Percentiles rank a stretch among this genome's conserved stretches.
phyloP scores from a whole-genome alignment of 345 rosid genomes.

The Sonneratia caseolaris region DNA sequence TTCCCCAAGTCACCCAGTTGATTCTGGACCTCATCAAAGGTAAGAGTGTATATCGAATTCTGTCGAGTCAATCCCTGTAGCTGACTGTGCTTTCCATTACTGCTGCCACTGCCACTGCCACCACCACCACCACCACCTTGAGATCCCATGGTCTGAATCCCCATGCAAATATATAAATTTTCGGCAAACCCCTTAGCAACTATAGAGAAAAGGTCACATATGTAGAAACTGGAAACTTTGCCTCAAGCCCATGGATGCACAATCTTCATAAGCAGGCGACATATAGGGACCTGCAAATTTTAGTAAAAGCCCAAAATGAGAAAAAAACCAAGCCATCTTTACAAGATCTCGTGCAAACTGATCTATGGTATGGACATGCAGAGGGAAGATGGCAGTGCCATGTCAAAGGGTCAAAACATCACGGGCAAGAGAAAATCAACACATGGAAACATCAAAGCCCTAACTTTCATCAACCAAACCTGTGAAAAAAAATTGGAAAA shows the following conservation, averaged over 20 bases:
- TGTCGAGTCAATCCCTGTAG: slow-evolving; percentile 58
- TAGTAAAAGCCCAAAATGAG: background rate
- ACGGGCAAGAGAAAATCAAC: too few relatives aligned
- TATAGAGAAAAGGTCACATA: background rate
- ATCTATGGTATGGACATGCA: slow-evolving; percentile 1
- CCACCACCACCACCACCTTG: slow-evolving; percentile 34
- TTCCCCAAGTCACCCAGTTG: slow-evolving; percentile 87
- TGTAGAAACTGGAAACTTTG: background rate
- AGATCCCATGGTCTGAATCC: slow-evolving; percentile 48
- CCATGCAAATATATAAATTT: slow-evolving; percentile 23
- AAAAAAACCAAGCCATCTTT: background rate
- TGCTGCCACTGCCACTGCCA: slow-evolving; percentile 19
- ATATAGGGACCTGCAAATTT: background rate
- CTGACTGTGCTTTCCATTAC: slow-evolving; percentile 46
- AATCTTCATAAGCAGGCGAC: background rate
- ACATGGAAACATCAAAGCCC: too few relatives aligned
- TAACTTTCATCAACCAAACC: background rate
- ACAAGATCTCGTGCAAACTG: background rate
- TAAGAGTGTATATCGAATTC: slow-evolving; percentile 72
- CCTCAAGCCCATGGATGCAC: background rate
- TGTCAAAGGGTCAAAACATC: background rate
- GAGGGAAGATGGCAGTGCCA: background rate
- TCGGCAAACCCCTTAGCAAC: background rate
- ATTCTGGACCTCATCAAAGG: slow-evolving; percentile 87
- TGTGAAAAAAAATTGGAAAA: background rate